Percentiles rank a stretch among this genome's conserved stretches.
Evolutionary conservation across 305 asterid species (phyloP).

Genomic region (Lippia alba): DNA sequence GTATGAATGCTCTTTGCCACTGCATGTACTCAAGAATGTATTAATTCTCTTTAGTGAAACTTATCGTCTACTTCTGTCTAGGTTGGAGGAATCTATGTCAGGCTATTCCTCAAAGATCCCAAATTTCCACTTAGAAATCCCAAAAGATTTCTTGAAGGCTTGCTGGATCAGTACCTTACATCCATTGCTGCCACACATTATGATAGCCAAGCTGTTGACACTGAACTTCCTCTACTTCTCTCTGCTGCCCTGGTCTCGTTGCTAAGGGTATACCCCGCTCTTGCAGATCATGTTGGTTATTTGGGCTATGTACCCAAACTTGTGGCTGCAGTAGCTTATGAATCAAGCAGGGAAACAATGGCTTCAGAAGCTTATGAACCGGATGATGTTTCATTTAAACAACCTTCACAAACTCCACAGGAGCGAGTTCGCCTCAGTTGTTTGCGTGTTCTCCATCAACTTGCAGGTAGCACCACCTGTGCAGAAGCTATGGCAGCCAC

Average conservation of each 20-base stretch:
- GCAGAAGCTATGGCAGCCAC: conserved; percentile 99
- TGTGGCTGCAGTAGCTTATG: conserved; percentile 93
- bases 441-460: conserved; percentile 96
- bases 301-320: conserved; percentile 98
- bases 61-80: conserved; percentile 41
- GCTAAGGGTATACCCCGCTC: conserved; percentile 96
- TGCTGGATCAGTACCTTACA: conserved; percentile 94
- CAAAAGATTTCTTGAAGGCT: conserved; percentile 93
- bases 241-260: conserved; percentile 97
- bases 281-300: conserved; percentile 98
- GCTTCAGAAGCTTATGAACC: conserved; percentile 68
- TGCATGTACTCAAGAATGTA: conserved; percentile 30
- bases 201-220: conserved; percentile 74
- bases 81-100: conserved; percentile 99
- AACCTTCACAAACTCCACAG: conserved; percentile 78
- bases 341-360: conserved; percentile 96
- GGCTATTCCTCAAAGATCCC: conserved; percentile 96
- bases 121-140: conserved; percentile 98
- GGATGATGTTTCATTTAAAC: conserved; percentile 61
- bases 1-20: conserved; percentile 45
- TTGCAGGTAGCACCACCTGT: conserved; percentile 96
- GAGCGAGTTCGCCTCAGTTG: conserved; percentile 98
- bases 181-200: conserved; percentile 88
- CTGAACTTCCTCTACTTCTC: conserved; percentile 95
- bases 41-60: conserved; percentile 37